Conservation (phyloP, 306 rosid species). For the Luffa aegyptiaca region DNA sequence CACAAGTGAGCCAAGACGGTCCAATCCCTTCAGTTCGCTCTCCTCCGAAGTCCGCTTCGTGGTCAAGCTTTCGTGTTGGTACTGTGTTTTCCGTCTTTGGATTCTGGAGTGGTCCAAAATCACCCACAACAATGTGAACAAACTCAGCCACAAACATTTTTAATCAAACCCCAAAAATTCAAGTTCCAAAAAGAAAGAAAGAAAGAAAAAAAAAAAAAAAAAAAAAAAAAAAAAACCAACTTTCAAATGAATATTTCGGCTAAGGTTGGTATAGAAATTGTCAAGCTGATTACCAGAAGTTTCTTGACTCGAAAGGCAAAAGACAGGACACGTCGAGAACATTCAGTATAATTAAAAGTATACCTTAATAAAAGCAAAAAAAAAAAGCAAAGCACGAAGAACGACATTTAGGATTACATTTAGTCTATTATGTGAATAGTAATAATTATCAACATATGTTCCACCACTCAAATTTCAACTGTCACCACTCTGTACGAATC, state of each 20-base stretch:
- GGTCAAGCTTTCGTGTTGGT: too few relatives aligned
- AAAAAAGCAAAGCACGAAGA: not conserved
- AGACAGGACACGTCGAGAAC: not conserved
- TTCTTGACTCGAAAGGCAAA: not conserved
- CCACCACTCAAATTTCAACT: not conserved
- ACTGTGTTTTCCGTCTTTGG: too few relatives aligned
- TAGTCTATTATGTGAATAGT: not conserved
- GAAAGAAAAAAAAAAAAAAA: too few relatives aligned
- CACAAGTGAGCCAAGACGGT: too few relatives aligned
- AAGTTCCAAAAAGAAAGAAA: not conserved
- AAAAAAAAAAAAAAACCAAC: too few relatives aligned
- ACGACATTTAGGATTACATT: not conserved
- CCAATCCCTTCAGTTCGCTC: too few relatives aligned
- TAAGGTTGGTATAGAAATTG: not conserved
- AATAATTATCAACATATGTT: not conserved
- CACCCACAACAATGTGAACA: too few relatives aligned
- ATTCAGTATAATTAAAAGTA: not conserved
- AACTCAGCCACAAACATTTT: not conserved
- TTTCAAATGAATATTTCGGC: not conserved
- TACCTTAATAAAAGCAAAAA: not conserved
- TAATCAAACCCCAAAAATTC: not conserved
- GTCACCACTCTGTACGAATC: not conserved
- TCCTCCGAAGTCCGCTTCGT: too few relatives aligned
- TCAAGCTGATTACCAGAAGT: not conserved
- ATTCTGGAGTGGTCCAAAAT: too few relatives aligned